Conservation (phyloP, 805 yeast species). For the Ogataea allantospora region DNA sequence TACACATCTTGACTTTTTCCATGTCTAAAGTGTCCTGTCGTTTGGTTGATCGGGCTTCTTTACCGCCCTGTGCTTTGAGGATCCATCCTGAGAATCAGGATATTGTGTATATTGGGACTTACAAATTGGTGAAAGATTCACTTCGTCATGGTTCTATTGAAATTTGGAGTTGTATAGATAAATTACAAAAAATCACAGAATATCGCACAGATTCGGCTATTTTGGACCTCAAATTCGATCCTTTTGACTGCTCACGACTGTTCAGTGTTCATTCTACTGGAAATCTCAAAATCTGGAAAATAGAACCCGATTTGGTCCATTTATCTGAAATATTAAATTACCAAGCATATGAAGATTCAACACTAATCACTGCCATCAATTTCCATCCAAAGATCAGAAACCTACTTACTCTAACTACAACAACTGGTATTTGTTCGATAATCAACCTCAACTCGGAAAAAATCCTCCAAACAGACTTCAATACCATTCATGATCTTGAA, state of each 20-base stretch:
- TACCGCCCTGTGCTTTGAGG: slow-evolving; percentile 84
- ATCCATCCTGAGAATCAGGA: slow-evolving; percentile 50
- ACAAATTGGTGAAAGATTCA: slow-evolving; percentile 62
- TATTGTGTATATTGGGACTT: slow-evolving; percentile 71
- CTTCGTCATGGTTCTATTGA: slow-evolving; percentile 63
- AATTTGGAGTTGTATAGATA: slow-evolving; percentile 33
- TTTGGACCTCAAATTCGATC: slow-evolving; percentile 70
- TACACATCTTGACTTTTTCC: background rate
- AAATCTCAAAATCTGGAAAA: slow-evolving; percentile 60
- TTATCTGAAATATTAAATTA: slow-evolving; percentile 31
- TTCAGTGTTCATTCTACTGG: slow-evolving; percentile 84
- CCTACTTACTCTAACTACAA: slow-evolving; percentile 54
- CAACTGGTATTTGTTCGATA: slow-evolving; percentile 60
- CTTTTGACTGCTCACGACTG: slow-evolving; percentile 46
- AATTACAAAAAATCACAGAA: slow-evolving; percentile 12
- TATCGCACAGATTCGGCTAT: slow-evolving; percentile 57
- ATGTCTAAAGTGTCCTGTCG: slow-evolving; percentile 4
- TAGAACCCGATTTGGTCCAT: slow-evolving; percentile 22
- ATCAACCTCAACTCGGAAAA: slow-evolving; percentile 32
- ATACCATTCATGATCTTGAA: slow-evolving; percentile 62
- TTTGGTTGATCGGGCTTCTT: slow-evolving; percentile 38
- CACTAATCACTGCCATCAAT: slow-evolving; percentile 62
- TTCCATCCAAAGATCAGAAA: slow-evolving; percentile 46
- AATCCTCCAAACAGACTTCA: slow-evolving; percentile 24
- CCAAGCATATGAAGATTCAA: slow-evolving; percentile 46